Evolutionary conservation across 805 yeast genomes (phyloP), one percentile per base, ranked within the genome.

Genomic region (Kuraishia hungarica): DNA sequence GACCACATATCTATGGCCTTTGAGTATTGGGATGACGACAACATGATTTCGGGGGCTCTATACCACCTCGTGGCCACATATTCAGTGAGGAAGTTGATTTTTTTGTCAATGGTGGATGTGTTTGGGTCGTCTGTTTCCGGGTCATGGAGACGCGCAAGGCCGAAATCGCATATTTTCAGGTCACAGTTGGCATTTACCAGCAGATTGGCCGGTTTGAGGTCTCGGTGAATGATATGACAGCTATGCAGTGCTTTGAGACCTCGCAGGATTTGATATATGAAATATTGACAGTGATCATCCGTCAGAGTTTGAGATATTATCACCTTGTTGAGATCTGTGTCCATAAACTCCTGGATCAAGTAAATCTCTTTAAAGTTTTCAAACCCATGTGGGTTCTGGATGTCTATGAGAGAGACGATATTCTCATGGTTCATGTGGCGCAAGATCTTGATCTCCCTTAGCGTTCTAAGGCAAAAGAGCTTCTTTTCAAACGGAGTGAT

Each of bases 11-110:
- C 94, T 57, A 87, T 84, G 0, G 91, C 89, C 8, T 86, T 82
- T 1, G 92, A 80, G 60, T 87, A 87, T 62, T 84, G 84, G 48
- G 87, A 83, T 57, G 80, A 77, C 0, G 89, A 81, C 26, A 87
- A 69, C 93, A 87, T 87, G 56, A 87, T 85, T 66, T 87, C 94
- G 0, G 98, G 98, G 0, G 98, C 98, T 55, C 98, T 77, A 70
- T 93, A 93, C 97, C 98, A 93, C 60, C 98, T 76, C 2, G 98
- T 93, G 10, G 98, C 98, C 50, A 93, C 98, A 67, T 93, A 93
- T 70, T 93, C 98, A 2, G 98, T 93, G 96, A 93, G 87, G 67
- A 84, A 84, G 4, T 89, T 90, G 58, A 82, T 79, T 65, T 83
- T 84, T 35, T 35, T 35, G 64, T 83, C 85, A 15, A 22, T 43